Conservation (phyloP, 345 rosid genomes). For the Stellera chamaejasme region DNA sequence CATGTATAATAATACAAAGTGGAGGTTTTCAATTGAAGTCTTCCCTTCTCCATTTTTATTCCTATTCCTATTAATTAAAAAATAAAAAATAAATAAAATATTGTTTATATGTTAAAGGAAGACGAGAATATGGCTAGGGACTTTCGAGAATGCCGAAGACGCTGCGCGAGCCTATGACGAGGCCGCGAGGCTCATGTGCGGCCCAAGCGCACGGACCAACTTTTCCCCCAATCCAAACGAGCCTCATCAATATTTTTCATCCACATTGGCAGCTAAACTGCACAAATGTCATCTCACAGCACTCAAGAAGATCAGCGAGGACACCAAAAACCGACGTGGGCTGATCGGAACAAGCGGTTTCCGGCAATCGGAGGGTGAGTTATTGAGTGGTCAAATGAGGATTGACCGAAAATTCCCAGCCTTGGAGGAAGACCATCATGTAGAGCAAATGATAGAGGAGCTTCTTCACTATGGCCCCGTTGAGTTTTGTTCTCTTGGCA, state of each 20-base stretch:
- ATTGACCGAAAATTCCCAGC: constrained; percentile 24
- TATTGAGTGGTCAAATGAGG: constrained; percentile 3
- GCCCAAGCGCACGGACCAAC: constrained; percentile 56
- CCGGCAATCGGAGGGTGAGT: constrained; percentile 23
- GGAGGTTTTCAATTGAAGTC: no score
- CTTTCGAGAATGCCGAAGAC: constrained; percentile 73
- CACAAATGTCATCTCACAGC: constrained; percentile 62
- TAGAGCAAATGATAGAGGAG: constrained; percentile 75
- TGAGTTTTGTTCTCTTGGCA: constrained; percentile 35
- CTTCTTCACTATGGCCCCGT: constrained; percentile 51
- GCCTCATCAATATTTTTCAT: constrained; percentile 32
- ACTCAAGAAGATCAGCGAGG: constrained; percentile 29
- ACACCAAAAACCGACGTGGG: constrained; percentile 13
- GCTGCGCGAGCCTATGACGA: constrained; percentile 77
- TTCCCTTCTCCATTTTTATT: no score
- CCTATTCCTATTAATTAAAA: not conserved
- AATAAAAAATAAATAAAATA: constrained; percentile 1
- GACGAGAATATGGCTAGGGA: constrained; percentile 78
- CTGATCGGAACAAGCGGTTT: constrained; percentile 13
- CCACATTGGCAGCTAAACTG: constrained; percentile 57
- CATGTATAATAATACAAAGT: no score
- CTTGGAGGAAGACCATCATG: constrained; percentile 48
- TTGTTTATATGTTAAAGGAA: constrained; percentile 32
- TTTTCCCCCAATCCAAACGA: constrained; percentile 51
- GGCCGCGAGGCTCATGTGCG: constrained; percentile 74